Percentiles rank a stretch among this genome's conserved stretches.
Evolutionary conservation across 106 monocot species (phyloP).

Genomic region (Allium sativum): DNA sequence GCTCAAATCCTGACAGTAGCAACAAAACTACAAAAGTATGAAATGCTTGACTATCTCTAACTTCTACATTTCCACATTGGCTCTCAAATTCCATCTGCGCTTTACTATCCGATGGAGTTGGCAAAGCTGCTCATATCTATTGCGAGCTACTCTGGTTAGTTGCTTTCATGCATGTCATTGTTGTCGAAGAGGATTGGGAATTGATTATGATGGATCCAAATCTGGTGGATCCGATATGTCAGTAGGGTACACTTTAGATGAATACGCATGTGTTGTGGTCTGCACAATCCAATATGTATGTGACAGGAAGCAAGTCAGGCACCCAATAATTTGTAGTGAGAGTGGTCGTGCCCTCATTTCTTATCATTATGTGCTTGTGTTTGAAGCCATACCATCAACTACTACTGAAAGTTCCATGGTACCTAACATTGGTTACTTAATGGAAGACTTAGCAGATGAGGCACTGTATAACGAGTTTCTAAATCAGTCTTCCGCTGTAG

Average conservation of each 20-base stretch:
- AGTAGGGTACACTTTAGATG: slow-evolving; percentile 49
- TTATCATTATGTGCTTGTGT: slow-evolving; percentile 73
- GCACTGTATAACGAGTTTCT: slow-evolving; percentile 29
- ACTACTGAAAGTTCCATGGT: not conserved
- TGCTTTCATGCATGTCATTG: slow-evolving; percentile 63
- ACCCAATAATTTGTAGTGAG: slow-evolving; percentile 82
- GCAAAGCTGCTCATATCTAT: slow-evolving; percentile 64
- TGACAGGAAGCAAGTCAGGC: slow-evolving; percentile 44
- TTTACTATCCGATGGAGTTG: slow-evolving; percentile 47
- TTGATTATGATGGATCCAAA: slow-evolving; percentile 67
- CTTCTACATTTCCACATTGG: slow-evolving; percentile 77
- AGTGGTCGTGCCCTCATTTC: slow-evolving; percentile 79
- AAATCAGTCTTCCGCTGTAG: slow-evolving; percentile 43
- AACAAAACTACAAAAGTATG: slow-evolving; percentile 26
- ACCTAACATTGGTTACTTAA: slow-evolving; percentile 11
- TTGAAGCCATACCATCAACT: slow-evolving; percentile 50
- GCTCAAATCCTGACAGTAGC: slow-evolving; percentile 46
- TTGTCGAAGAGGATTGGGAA: slow-evolving; percentile 77
- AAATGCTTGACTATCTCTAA: slow-evolving; percentile 78
- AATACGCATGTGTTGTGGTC: slow-evolving; percentile 55
- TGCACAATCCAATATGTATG: slow-evolving; percentile 38
- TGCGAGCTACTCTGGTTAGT: slow-evolving; percentile 54
- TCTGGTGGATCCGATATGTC: slow-evolving; percentile 71
- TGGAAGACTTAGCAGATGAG: slow-evolving; percentile 51
- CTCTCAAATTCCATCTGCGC: slow-evolving; percentile 64